These are phyloP conservation scores for Rhodomyrtus tomentosa DNA, from an alignment of 345 rosid genomes.

Conservation along the genomic window DNA sequence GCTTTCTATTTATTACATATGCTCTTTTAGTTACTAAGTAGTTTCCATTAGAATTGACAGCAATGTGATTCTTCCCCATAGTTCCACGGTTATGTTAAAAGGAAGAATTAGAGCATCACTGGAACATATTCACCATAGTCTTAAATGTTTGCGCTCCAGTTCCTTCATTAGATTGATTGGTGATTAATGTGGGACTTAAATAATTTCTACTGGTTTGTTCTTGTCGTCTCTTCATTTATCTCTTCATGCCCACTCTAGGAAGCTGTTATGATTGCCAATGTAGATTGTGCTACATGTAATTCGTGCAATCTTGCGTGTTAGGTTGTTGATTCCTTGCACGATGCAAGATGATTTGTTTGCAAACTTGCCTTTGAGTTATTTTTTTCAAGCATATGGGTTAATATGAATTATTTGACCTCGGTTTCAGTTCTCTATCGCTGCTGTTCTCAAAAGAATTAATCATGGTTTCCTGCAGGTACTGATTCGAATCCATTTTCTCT, in stretches of 20 bases:
- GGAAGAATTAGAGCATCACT: neutral
- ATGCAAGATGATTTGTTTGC: neutral
- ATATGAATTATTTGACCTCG: neutral
- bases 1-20: neutral
- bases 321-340: neutral
- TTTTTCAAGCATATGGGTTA: neutral
- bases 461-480: slow-evolving; percentile 36
- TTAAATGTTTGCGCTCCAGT: neutral
- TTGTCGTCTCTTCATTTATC: neutral
- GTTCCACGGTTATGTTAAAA: neutral
- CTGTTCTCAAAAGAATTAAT: neutral
- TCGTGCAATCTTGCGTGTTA: neutral
- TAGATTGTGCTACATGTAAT: neutral
- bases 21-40: neutral
- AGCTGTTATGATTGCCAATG: neutral
- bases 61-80: neutral
- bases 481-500: slow-evolving; percentile 82
- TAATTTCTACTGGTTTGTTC: neutral
- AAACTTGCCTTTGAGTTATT: neutral
- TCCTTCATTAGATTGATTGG: neutral
- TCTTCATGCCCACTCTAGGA: neutral
- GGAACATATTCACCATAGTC: neutral
- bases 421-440: neutral
- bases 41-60: neutral
- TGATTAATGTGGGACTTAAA: neutral